Conservation (phyloP, 192 early-diverging fungal genomes). For the Globomyces pollinis-pini region DNA sequence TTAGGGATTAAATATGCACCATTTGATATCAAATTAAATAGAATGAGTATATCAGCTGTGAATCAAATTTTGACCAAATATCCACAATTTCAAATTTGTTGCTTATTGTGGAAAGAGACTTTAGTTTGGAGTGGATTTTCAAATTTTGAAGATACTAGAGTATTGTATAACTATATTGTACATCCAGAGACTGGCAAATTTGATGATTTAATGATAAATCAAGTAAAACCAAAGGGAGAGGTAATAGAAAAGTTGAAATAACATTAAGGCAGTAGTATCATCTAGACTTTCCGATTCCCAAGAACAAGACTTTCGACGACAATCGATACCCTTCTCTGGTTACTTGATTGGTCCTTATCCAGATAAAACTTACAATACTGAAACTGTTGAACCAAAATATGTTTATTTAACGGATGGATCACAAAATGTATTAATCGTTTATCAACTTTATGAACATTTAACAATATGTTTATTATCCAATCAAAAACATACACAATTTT, state of each 20-base stretch:
- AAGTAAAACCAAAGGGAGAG: slow-evolving; percentile 37
- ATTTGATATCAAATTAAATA: neutral
- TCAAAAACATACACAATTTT: too few relatives aligned
- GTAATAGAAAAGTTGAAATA: slow-evolving; percentile 6
- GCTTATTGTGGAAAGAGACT: slow-evolving; percentile 22
- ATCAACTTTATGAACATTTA: neutral
- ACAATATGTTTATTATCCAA: neutral
- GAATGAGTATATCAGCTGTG: neutral
- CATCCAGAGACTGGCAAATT: slow-evolving; percentile 32
- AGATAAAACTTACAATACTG: too few relatives aligned
- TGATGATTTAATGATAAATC: slow-evolving; percentile 28
- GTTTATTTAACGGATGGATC: neutral
- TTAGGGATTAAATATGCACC: too few relatives aligned
- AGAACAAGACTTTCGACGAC: neutral
- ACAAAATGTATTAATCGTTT: neutral
- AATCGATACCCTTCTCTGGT: neutral
- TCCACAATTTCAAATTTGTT: slow-evolving; percentile 14
- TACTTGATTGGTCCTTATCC: neutral
- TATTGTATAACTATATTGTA: slow-evolving; percentile 26
- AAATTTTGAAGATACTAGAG: neutral
- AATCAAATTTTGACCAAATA: neutral
- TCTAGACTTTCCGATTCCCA: neutral
- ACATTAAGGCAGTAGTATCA: neutral
- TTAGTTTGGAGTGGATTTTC: slow-evolving; percentile 19
- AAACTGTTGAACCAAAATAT: neutral